These are phyloP conservation scores for Euphorbia peplus DNA, from an alignment of 345 rosid genomes.

Conservation along the genomic window DNA sequence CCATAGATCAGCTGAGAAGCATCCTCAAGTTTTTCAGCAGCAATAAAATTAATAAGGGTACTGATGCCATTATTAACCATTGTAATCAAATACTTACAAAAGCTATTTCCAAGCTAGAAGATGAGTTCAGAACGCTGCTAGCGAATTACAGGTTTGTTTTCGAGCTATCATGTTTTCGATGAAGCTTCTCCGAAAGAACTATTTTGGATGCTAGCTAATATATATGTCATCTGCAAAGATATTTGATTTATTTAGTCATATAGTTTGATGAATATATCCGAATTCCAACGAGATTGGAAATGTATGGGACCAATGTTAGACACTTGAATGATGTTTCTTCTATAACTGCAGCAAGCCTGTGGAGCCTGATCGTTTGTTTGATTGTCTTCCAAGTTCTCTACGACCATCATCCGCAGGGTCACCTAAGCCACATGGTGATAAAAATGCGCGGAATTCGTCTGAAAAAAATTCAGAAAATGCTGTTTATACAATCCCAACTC, in stretches of 20 bases:
- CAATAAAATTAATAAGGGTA: conserved; percentile 56
- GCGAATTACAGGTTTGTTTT: conserved; percentile 68
- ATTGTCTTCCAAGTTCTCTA: conserved; percentile 75
- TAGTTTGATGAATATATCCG: not conserved
- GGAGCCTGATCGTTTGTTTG: conserved; percentile 83
- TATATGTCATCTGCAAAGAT: too few species aligned
- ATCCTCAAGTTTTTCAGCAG: conserved; percentile 63
- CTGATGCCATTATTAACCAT: conserved; percentile 61
- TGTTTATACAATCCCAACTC: conserved; percentile 65
- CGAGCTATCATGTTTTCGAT: not conserved
- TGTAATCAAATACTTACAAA: conserved; percentile 67
- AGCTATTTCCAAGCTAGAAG: conserved; percentile 85
- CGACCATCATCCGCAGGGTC: conserved; percentile 61
- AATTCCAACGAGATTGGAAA: not conserved
- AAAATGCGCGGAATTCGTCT: conserved; percentile 38
- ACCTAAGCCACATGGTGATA: conserved; percentile 38
- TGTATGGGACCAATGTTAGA: not conserved
- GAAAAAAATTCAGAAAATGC: conserved; percentile 60
- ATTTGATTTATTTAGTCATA: too few species aligned
- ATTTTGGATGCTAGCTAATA: not conserved
- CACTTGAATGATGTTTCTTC: conserved; percentile 3
- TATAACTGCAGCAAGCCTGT: conserved; percentile 73
- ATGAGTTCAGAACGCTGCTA: conserved; percentile 76
- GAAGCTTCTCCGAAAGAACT: not conserved
- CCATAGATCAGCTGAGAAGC: conserved; percentile 79